These are phyloP conservation scores for Colletotrichum phormii DNA, from an alignment of 2,329 filamentous ascomycete genomes.

Conservation along the genomic window DNA sequence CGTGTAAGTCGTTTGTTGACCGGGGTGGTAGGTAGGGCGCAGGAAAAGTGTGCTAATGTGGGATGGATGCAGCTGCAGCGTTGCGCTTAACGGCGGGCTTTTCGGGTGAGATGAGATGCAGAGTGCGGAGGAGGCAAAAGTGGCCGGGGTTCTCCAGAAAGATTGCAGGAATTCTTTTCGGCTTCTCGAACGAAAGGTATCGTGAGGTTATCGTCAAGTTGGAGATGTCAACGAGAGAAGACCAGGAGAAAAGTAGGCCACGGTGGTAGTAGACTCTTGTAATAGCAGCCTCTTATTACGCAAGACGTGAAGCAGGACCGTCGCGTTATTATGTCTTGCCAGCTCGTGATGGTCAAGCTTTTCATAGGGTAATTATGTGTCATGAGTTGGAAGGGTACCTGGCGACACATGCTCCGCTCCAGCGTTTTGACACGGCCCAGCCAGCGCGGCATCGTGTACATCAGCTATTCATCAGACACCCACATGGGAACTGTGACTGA, in stretches of 20 bases:
- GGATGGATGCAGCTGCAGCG: background rate
- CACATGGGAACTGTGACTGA: background rate
- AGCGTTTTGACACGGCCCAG: constrained; percentile 28
- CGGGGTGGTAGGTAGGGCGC: background rate
- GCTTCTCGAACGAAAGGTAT: background rate
- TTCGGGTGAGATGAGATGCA: constrained; percentile 15
- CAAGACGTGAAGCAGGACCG: constrained; percentile 2
- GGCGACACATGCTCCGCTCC: constrained; percentile 33
- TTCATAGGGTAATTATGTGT: constrained; percentile 53
- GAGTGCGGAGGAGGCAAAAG: background rate
- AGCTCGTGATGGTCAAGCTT: constrained; percentile 44
- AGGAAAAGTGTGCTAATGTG: background rate
- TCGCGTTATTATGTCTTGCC: constrained; percentile 38
- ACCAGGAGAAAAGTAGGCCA: background rate
- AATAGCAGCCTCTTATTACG: background rate
- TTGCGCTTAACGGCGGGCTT: constrained; percentile 12
- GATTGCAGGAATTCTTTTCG: background rate
- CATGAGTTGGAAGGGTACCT: constrained; percentile 40
- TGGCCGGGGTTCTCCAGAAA: background rate
- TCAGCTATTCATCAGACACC: background rate
- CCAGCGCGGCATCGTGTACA: background rate
- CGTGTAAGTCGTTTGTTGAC: constrained; percentile 5
- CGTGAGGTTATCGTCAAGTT: constrained; percentile 16
- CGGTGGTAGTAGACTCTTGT: constrained; percentile 10
- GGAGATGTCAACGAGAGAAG: background rate